Percentiles rank a stretch among this genome's conserved stretches.
Conservation (phyloP, 2,329 filamentous ascomycete genomes). For the Pestalotiopsis sp. region DNA sequence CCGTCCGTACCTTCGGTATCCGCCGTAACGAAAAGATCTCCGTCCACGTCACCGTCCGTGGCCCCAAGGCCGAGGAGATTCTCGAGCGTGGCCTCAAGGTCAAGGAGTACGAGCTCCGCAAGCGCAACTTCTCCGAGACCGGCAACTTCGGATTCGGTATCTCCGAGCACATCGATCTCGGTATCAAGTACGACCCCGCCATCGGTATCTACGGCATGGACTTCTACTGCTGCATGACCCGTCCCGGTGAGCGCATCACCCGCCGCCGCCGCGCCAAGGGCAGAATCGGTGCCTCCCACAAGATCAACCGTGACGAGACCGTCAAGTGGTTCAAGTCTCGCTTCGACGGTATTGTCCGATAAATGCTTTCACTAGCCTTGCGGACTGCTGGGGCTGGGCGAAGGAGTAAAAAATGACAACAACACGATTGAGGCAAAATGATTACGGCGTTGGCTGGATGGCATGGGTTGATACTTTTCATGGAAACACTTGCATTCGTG, state of each 20-base stretch:
- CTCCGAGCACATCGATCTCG: constrained; percentile 99
- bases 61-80: constrained; percentile 99
- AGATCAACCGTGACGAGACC: constrained; percentile 92
- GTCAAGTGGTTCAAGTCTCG: constrained; percentile 92
- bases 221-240: constrained; percentile 99
- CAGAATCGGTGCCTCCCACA: constrained; percentile 84
- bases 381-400: constrained; percentile 20
- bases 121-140: constrained; percentile 99
- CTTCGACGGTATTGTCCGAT: constrained; percentile 99
- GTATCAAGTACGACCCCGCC: constrained; percentile 99
- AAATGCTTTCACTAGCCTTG: constrained; percentile 51
- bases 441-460: constrained; percentile 39
- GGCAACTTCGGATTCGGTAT: constrained; percentile 99
- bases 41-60: constrained; percentile 98
- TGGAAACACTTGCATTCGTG: constrained; percentile 44
- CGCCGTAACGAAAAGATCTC: constrained; percentile 99
- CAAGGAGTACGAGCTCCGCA: constrained; percentile 99
- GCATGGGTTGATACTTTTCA: constrained; percentile 37
- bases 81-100: constrained; percentile 99
- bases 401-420: constrained; percentile 26
- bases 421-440: constrained; percentile 25
- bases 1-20: constrained; percentile 99
- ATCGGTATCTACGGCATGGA: constrained; percentile 99
- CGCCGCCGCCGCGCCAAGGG: constrained; percentile 90
- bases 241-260: constrained; percentile 96